A percentile compares a stretch with the other conserved stretches of the same genome.
Conservation (phyloP, 1,284 basidiomycete genomes). For the Cutaneotrichosporon cavernicola region DNA sequence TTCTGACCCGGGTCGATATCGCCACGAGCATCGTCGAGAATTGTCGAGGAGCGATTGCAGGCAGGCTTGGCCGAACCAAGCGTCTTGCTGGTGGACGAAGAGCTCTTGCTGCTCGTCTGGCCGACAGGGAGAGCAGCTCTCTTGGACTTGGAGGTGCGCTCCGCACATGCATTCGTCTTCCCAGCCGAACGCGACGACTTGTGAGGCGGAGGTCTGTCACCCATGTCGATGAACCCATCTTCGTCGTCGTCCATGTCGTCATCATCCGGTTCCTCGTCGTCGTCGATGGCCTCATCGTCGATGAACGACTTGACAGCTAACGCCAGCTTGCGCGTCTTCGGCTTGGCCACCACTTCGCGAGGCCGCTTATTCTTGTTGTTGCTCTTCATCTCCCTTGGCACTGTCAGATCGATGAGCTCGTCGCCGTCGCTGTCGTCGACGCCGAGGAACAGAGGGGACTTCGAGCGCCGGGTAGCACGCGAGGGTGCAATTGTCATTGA, state of each 20-base stretch:
- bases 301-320: neutral
- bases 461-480: neutral
- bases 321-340: neutral
- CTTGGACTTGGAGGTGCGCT: neutral
- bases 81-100: neutral
- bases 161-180: neutral
- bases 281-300: conserved; percentile 15
- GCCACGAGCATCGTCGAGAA: too few species aligned
- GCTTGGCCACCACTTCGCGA: neutral
- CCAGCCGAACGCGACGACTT: neutral
- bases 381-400: too few species aligned
- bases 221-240: neutral
- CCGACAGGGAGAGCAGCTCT: neutral
- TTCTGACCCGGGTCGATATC: neutral
- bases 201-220: neutral
- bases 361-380: neutral
- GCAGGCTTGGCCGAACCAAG: neutral
- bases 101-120: neutral
- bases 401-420: conserved; percentile 20
- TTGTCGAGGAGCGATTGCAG: too few species aligned
- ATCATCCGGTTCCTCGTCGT: conserved; percentile 6
- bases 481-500: neutral
- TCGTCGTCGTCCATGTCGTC: conserved; percentile 6
- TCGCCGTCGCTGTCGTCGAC: neutral
- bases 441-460: conserved; percentile 8